Conservation (phyloP, 2,329 filamentous ascomycete genomes). For the Didymella arachidicola region DNA sequence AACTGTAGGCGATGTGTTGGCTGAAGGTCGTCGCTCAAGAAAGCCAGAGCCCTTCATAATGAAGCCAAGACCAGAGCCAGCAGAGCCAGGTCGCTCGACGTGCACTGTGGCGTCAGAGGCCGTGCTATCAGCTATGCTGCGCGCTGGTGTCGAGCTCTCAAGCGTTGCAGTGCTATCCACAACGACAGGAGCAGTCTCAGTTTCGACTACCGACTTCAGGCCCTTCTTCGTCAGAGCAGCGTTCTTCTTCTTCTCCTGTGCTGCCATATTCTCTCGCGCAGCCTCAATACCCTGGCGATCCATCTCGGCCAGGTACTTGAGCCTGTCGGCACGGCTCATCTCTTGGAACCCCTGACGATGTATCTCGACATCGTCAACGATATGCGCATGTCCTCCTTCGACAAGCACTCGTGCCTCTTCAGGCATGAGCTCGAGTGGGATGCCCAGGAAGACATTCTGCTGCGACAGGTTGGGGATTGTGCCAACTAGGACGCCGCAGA, state of each 20-base stretch:
- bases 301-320: conserved; percentile 67
- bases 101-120: conserved; percentile 25
- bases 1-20: neutral
- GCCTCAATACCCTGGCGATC: conserved; percentile 63
- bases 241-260: conserved; percentile 60
- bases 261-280: conserved; percentile 55
- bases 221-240: conserved; percentile 60
- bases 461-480: conserved; percentile 91
- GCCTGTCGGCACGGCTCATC: conserved; percentile 65
- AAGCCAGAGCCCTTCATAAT: conserved; percentile 40
- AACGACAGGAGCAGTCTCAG: conserved; percentile 9
- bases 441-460: conserved; percentile 90
- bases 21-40: neutral
- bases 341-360: conserved; percentile 71
- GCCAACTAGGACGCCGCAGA: conserved; percentile 85
- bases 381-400: conserved; percentile 75
- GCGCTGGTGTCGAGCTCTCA: conserved; percentile 3
- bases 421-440: conserved; percentile 87
- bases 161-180: conserved; percentile 14
- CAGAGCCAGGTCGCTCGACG: conserved; percentile 18
- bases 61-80: conserved; percentile 32
- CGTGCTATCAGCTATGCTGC: conserved; percentile 23
- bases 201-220: conserved; percentile 29
- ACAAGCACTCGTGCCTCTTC: conserved; percentile 88
- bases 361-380: conserved; percentile 78